phyloP scores from a whole-genome alignment of 257 asterid genomes.

The Echium plantagineum region DNA sequence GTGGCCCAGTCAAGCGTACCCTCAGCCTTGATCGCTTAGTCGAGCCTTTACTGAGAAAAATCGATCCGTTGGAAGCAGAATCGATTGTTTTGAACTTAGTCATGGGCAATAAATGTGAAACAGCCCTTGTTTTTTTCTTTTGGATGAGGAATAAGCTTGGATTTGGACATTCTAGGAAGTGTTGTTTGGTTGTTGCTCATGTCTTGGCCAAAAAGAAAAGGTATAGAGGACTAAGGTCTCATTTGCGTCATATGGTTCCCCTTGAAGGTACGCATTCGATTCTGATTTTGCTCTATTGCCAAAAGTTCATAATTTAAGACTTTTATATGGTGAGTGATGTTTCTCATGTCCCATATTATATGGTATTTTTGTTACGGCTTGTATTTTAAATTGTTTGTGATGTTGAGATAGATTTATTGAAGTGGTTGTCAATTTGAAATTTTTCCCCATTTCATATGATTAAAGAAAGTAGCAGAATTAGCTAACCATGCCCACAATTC shows the following conservation, averaged over 20 bases:
- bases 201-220: constrained; percentile 47
- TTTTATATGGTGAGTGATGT: neutral
- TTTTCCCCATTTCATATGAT: no score
- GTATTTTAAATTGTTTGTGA: no score
- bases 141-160: constrained; percentile 45
- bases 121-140: constrained; percentile 56
- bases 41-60: constrained; percentile 18
- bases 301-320: no score
- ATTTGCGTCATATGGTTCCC: constrained; percentile 37
- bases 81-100: constrained; percentile 26
- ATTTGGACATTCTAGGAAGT: constrained; percentile 30
- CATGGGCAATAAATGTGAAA: constrained; percentile 18
- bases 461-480: no score
- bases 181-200: constrained; percentile 40
- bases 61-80: constrained; percentile 37
- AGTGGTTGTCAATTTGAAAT: no score
- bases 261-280: constrained; percentile 28
- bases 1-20: constrained; percentile 18
- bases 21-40: constrained; percentile 18
- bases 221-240: constrained; percentile 38
- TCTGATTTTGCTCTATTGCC: no score
- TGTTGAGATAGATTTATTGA: no score
- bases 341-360: no score
- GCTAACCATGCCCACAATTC: no score
- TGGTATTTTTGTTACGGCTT: no score